phyloP scores from a whole-genome alignment of 371 early-diverging fungal species.

The Mucor saturninus region DNA sequence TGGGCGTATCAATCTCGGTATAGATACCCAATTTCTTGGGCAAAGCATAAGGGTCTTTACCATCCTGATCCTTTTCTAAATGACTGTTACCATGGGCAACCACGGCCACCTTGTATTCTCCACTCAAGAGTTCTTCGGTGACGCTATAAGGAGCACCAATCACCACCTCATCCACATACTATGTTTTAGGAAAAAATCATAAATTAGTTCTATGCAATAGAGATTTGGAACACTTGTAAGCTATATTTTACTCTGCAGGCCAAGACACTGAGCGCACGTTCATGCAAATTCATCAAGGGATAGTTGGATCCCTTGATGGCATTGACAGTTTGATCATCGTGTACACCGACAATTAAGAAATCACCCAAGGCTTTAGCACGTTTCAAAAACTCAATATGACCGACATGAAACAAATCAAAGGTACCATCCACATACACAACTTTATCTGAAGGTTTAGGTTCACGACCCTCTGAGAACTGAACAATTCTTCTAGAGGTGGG shows the following conservation, averaged over 20 bases:
- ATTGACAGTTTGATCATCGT: slow-evolving; percentile 91
- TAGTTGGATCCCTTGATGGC: slow-evolving; percentile 85
- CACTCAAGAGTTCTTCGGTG: slow-evolving; percentile 76
- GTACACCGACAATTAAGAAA: slow-evolving; percentile 93
- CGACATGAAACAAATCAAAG: slow-evolving; percentile 97
- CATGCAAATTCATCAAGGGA: slow-evolving; percentile 94
- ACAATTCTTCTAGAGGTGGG: slow-evolving; percentile 87
- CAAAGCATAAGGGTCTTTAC: slow-evolving; percentile 83
- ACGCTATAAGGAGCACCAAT: slow-evolving; percentile 89
- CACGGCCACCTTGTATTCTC: slow-evolving; percentile 80
- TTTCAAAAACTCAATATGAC: slow-evolving; percentile 93
- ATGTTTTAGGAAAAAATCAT: neutral
- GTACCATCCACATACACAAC: slow-evolving; percentile 96
- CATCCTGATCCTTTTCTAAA: slow-evolving; percentile 69
- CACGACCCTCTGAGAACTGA: slow-evolving; percentile 85
- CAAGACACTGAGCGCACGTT: slow-evolving; percentile 88
- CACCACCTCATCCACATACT: slow-evolving; percentile 88
- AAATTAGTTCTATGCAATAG: no score
- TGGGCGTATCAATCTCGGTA: slow-evolving; percentile 74
- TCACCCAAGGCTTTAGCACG: slow-evolving; percentile 87
- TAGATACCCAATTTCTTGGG: slow-evolving; percentile 79
- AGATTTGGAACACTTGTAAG: no score
- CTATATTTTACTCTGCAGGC: slow-evolving; percentile 66
- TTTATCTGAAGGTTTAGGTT: slow-evolving; percentile 68
- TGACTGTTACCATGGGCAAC: slow-evolving; percentile 81